Evolutionary conservation across 2,329 filamentous ascomycete genomes (phyloP).

Genomic region (Truncatella angustata): DNA sequence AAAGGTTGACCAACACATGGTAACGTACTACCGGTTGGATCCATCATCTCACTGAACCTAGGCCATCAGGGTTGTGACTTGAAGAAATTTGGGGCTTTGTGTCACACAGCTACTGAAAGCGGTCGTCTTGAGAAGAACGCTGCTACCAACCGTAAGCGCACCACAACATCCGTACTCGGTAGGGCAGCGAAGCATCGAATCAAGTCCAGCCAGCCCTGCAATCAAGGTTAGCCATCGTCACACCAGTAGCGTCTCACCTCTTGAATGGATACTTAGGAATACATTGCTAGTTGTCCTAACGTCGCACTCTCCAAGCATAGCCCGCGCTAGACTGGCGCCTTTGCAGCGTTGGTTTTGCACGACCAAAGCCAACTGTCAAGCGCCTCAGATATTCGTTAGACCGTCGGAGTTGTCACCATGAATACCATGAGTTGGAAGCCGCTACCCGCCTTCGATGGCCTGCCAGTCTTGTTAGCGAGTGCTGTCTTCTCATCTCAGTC

Average conservation of each 20-base stretch:
- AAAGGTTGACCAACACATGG: too few species aligned
- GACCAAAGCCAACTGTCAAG: background rate
- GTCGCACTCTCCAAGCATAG: background rate
- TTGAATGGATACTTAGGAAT: background rate
- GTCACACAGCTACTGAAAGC: too few species aligned
- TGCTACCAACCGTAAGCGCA: too few species aligned
- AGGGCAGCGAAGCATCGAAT: too few species aligned
- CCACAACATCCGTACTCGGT: too few species aligned
- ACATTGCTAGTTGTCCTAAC: background rate
- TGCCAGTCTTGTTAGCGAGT: slow-evolving; percentile 65
- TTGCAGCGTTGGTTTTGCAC: background rate
- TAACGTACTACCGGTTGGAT: too few species aligned
- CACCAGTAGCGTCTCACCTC: background rate
- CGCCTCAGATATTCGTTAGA: background rate
- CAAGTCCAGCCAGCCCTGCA: background rate
- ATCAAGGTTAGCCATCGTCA: background rate
- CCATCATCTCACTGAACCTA: too few species aligned
- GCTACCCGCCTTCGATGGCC: slow-evolving; percentile 39
- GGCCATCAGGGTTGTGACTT: too few species aligned
- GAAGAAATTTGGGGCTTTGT: too few species aligned
- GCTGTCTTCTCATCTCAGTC: slow-evolving; percentile 50
- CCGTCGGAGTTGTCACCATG: slow-evolving; percentile 12
- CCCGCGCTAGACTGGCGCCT: background rate
- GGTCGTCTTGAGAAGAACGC: too few species aligned
- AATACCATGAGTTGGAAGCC: slow-evolving; percentile 41